Evolutionary conservation across 306 rosid species (phyloP).

Genomic region (Begonia fuchsioides): DNA sequence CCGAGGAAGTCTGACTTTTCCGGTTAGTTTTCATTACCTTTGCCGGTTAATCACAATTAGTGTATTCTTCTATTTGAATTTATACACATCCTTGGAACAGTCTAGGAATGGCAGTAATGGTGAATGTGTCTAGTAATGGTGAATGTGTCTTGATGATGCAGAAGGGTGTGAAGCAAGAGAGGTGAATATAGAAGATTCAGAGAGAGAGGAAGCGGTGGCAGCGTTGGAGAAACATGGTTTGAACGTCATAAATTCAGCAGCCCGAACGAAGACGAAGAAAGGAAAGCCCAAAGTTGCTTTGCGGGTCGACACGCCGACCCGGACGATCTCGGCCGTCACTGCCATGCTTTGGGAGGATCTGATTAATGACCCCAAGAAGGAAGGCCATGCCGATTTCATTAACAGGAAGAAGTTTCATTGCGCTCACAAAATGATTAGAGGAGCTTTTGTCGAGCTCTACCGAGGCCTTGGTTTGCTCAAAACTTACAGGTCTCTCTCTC

Average conservation of each 20-base stretch:
- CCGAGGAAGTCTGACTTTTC: constrained; percentile 28
- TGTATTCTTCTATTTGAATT: too few species aligned
- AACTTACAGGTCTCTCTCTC: constrained; percentile 48
- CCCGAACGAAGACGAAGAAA: constrained; percentile 35
- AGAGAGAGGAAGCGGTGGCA: constrained; percentile 37
- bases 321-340: constrained; percentile 28
- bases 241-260: constrained; percentile 25
- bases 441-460: constrained; percentile 73
- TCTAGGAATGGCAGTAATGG: too few species aligned
- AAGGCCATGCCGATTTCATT: constrained; percentile 34
- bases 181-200: constrained; percentile 25
- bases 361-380: constrained; percentile 51
- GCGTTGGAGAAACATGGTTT: constrained; percentile 48
- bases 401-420: constrained; percentile 52
- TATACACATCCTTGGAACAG: too few species aligned
- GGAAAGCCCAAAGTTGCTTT: constrained; percentile 57
- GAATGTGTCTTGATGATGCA: constrained; percentile 19
- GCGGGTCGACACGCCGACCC: constrained; percentile 49
- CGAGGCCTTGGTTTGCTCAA: constrained; percentile 53
- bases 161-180: constrained; percentile 25
- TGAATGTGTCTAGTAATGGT: too few species aligned
- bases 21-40: too few species aligned
- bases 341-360: constrained; percentile 70
- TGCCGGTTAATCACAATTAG: too few species aligned
- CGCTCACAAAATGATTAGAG: constrained; percentile 69